Conservation (phyloP, 2,329 filamentous ascomycete genomes). For the Aspergillus latus region DNA sequence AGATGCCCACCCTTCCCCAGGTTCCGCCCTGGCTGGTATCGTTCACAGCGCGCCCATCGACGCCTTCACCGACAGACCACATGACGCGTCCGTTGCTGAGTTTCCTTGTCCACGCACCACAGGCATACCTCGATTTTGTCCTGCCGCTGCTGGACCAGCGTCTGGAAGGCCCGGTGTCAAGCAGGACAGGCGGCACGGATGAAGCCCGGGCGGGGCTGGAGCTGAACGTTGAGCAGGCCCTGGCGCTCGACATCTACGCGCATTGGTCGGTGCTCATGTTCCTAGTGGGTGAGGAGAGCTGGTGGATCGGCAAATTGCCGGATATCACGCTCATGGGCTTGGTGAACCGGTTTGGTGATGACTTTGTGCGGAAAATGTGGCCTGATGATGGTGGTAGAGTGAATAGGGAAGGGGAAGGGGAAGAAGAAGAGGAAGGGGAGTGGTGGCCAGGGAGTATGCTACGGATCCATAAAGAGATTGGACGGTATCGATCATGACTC, state of each 20-base stretch:
- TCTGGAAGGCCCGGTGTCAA: not conserved
- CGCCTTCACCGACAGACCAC: not conserved
- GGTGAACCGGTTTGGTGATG: constrained; percentile 3
- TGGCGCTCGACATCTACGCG: constrained; percentile 6
- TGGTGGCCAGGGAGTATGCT: constrained; percentile 8
- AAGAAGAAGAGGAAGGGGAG: not conserved
- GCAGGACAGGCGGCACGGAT: no score
- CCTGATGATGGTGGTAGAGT: not conserved
- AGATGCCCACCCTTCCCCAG: not conserved
- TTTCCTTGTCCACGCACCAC: not conserved
- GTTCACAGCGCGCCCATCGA: not conserved
- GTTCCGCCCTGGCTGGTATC: not conserved
- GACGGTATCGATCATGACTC: not conserved
- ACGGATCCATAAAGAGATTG: constrained; percentile 1
- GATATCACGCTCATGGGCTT: not conserved
- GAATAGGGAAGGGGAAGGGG: not conserved
- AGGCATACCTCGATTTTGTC: not conserved
- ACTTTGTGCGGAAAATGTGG: not conserved
- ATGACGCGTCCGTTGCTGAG: constrained; percentile 1
- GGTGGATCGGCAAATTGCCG: constrained; percentile 3
- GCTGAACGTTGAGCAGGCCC: not conserved
- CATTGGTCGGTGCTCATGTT: constrained; percentile 7
- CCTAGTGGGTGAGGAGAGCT: not conserved
- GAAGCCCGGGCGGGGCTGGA: not conserved
- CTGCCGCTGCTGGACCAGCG: not conserved